Evolutionary conservation across 495 filamentous ascomycete species (phyloP), one percentile per base, ranked within the genome.

Genomic region (Xylaria palmicola): DNA sequence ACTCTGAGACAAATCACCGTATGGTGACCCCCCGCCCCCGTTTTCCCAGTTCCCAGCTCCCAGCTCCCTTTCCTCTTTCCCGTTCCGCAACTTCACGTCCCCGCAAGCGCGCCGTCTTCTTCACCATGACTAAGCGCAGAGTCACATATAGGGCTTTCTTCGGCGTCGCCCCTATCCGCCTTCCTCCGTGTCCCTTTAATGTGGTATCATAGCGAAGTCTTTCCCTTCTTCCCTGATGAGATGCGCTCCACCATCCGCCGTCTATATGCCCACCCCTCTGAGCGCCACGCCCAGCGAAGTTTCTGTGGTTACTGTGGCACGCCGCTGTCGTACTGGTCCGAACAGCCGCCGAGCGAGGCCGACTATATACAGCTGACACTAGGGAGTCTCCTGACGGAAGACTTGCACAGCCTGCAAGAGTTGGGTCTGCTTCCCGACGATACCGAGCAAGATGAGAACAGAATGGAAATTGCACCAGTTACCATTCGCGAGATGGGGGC

Each of bases 241-340:
- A 88, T 88, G 9, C 87, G 85, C 63, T 60, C 72, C 20, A 81
- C 77, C 48, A 96, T 97, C 72, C 88, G 86, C 36, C 83, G 89
- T 20, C 81, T 79, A 29, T 94, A 90, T 75, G 84, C 83, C 3
- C 82, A 87, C 5, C 79, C 75, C 29, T 70, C 82, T 70, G 83
- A 85, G 15, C 79, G 81, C 17, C 74, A 83, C 62, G 74, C 83
- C 0, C 83, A 85, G 70, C 87, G 90, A 47, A 84, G 90, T 54
- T 97, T 97, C 74, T 97, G 92, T 73, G 92, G 92, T 0, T 93
- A 89, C 76, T 96, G 92, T 69, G 92, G 92, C 19, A 93, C 90
- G 1, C 87, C 86, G 5, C 76, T 97, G 41, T 86, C 84, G 0
- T 88, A 86, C 62, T 96, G 92, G 92, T 86, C 84, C 51, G 91